These are phyloP conservation scores for Wickerhamomyces sp. DNA, from an alignment of 1,139 yeast genomes.

Conservation along the genomic window DNA sequence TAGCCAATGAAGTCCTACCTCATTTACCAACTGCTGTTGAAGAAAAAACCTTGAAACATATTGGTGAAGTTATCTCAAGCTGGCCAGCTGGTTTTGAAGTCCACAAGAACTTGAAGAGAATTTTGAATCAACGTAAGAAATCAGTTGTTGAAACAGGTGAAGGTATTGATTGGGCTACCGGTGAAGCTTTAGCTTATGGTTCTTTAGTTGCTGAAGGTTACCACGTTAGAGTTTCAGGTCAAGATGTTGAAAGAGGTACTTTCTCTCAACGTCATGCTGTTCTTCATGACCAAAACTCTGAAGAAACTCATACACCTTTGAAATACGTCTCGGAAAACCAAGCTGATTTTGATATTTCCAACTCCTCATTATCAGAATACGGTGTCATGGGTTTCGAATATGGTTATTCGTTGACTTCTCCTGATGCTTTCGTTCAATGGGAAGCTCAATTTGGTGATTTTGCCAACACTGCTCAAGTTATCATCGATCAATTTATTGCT, in stretches of 20 bases:
- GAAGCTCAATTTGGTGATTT: constrained; percentile 99
- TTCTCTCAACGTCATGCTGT: constrained; percentile 99
- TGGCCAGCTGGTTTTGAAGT: constrained; percentile 88
- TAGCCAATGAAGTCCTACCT: constrained; percentile 92
- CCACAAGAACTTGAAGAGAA: constrained; percentile 95
- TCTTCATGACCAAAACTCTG: constrained; percentile 90
- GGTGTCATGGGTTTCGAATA: constrained; percentile 99
- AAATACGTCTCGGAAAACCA: constrained; percentile 74
- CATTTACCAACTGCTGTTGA: constrained; percentile 94
- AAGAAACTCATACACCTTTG: constrained; percentile 78
- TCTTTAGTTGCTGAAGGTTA: constrained; percentile 88
- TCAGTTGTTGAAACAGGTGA: constrained; percentile 81
- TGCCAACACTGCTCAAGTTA: constrained; percentile 98
- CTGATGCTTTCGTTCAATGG: constrained; percentile 97
- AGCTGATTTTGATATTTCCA: constrained; percentile 83
- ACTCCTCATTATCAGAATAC: constrained; percentile 97
- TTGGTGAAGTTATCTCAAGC: constrained; percentile 74
- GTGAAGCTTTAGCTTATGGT: constrained; percentile 98
- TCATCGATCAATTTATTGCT: constrained; percentile 93
- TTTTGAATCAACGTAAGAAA: constrained; percentile 81
- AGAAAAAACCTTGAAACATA: constrained; percentile 62
- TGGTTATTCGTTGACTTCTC: constrained; percentile 96
- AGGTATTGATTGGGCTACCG: constrained; percentile 98
- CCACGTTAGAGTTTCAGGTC: constrained; percentile 97
- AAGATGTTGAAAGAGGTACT: constrained; percentile 99